Evolutionary conservation across 2,329 filamentous ascomycete genomes (phyloP).

Genomic region (Aspergillus luchuensis): DNA sequence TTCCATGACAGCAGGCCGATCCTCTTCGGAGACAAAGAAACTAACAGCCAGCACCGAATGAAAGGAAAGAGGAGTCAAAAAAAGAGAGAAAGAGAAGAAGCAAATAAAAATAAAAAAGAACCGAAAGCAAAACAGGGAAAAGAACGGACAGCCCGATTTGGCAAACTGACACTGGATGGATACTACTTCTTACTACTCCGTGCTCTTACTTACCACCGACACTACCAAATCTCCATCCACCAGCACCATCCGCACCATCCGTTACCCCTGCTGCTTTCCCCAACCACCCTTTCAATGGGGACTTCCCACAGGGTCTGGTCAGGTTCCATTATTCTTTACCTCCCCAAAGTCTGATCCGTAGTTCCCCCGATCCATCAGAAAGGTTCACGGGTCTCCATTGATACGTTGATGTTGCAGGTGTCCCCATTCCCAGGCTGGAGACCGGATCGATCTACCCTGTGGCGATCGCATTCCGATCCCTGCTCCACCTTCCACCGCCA

Average conservation of each 20-base stretch:
- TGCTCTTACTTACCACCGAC: neutral
- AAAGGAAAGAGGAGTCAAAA: neutral
- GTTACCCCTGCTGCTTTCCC: neutral
- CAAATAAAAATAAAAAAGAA: neutral
- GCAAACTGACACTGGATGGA: neutral
- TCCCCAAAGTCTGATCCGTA: neutral
- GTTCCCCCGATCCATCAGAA: constrained; percentile 1
- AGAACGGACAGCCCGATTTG: neutral
- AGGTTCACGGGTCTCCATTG: constrained; percentile 1
- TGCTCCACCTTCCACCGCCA: constrained; percentile 1
- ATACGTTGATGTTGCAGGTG: constrained; percentile 18
- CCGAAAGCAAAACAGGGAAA: neutral
- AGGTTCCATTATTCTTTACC: constrained; percentile 1
- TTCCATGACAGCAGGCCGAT: constrained; percentile 4
- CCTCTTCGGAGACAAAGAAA: constrained; percentile 5
- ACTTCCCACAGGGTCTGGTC: neutral
- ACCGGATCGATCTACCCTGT: constrained; percentile 15
- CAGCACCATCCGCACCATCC: neutral
- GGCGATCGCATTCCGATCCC: constrained; percentile 21
- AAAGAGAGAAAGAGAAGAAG: neutral
- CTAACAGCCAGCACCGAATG: neutral
- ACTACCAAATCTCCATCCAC: neutral
- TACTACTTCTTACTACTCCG: neutral
- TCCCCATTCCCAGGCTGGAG: constrained; percentile 1
- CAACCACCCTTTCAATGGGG: neutral